Percentiles rank a stretch among this genome's conserved stretches.
phyloP scores from a whole-genome alignment of 371 early-diverging fungal species.

The Apophysomyces trapeziformis region DNA sequence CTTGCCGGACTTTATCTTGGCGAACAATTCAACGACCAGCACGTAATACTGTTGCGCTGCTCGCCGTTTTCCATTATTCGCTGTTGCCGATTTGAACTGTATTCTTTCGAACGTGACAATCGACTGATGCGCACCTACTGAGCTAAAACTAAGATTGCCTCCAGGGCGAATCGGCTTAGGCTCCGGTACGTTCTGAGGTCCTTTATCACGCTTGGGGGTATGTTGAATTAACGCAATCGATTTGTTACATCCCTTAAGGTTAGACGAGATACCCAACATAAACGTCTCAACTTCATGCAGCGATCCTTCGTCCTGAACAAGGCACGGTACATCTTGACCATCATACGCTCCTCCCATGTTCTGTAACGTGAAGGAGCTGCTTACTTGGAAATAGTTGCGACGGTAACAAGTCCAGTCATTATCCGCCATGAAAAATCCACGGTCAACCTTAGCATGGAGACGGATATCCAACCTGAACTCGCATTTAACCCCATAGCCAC shows the following conservation, averaged over 20 bases:
- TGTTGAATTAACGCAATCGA: conserved; percentile 83
- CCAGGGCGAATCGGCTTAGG: conserved; percentile 64
- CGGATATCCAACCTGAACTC: conserved; percentile 44
- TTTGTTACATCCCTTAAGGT: conserved; percentile 59
- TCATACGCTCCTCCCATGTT: conserved; percentile 51
- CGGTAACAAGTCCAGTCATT: conserved; percentile 93
- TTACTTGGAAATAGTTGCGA: conserved; percentile 90
- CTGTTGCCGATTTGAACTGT: conserved; percentile 93
- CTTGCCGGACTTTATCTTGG: conserved; percentile 53
- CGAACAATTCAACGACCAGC: conserved; percentile 69
- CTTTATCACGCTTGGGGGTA: conserved; percentile 93
- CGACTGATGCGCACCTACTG: conserved; percentile 48
- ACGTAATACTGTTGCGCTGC: conserved; percentile 91
- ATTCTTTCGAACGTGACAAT: conserved; percentile 86
- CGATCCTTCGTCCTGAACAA: conserved; percentile 45
- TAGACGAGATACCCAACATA: conserved; percentile 69
- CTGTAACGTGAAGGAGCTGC: conserved; percentile 66
- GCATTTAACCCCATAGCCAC: conserved; percentile 2
- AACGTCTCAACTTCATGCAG: conserved; percentile 56
- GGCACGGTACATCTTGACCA: conserved; percentile 58
- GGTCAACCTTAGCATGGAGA: conserved; percentile 69
- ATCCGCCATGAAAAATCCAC: conserved; percentile 80
- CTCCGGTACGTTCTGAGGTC: conserved; percentile 78
- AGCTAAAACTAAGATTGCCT: conserved; percentile 52
- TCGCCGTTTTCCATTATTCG: conserved; percentile 86